Percentiles rank a stretch among this genome's conserved stretches.
These are phyloP conservation scores for Boletus huronensis DNA, from an alignment of 768 basidiomycete genomes.

Conservation along the genomic window DNA sequence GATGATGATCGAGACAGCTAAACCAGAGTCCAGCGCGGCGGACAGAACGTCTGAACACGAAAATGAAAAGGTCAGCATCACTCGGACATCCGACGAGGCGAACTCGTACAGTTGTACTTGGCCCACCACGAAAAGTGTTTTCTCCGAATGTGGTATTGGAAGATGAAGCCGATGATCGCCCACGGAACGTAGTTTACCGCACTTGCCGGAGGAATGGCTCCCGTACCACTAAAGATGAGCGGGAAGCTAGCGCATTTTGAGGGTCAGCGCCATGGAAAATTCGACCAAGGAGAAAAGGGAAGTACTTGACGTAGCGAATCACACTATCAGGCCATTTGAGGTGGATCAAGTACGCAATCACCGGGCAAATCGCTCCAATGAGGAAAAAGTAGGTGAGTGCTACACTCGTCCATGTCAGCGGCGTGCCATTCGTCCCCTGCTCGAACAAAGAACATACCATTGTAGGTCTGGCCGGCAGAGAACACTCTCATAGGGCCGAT, in stretches of 20 bases:
- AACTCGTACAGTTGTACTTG: constrained; percentile 43
- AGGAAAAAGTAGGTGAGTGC: constrained; percentile 75
- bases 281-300: constrained; percentile 1
- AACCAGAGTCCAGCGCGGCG: constrained; percentile 68
- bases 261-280: background rate
- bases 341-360: constrained; percentile 50
- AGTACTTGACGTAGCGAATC: constrained; percentile 62
- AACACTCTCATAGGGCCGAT: constrained; percentile 76
- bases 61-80: constrained; percentile 14
- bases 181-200: constrained; percentile 67
- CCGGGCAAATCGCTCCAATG: constrained; percentile 61
- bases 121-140: constrained; percentile 66
- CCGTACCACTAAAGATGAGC: constrained; percentile 54
- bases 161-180: constrained; percentile 62
- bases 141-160: constrained; percentile 59
- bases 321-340: constrained; percentile 61
- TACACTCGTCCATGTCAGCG: constrained; percentile 5
- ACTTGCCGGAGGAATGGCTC: constrained; percentile 60
- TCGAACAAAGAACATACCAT: constrained; percentile 27
- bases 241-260: constrained; percentile 33
- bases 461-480: constrained; percentile 60
- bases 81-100: too few species aligned
- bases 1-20: constrained; percentile 52
- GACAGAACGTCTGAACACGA: constrained; percentile 54
- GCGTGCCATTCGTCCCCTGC: background rate